Conservation (phyloP, 2,329 filamentous ascomycete species). For the Pseudogymnoascus sp. region DNA sequence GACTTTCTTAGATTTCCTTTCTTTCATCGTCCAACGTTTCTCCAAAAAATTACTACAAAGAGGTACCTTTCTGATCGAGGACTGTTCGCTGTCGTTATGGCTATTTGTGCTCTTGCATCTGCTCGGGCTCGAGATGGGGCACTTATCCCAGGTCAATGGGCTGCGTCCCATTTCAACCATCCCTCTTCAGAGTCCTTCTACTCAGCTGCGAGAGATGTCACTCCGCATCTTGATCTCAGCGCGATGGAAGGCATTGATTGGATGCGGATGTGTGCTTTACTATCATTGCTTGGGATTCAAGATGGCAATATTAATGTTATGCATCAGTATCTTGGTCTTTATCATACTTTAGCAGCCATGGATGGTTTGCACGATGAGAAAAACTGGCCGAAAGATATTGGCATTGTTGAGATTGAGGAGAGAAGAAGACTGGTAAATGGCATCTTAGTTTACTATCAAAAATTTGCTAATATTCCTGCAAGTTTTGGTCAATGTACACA, state of each 20-base stretch:
- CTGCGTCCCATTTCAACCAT: constrained; percentile 25
- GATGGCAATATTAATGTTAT: constrained; percentile 40
- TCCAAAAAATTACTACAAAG: constrained; percentile 31
- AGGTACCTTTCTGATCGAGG: constrained; percentile 34
- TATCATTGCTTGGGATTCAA: constrained; percentile 44
- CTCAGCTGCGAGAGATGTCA: constrained; percentile 33
- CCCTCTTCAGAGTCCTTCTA: constrained; percentile 37
- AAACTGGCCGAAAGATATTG: constrained; percentile 41
- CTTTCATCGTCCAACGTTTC: constrained; percentile 40
- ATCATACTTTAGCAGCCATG: constrained; percentile 41
- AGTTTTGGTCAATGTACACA: constrained; percentile 51
- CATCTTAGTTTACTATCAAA: neutral
- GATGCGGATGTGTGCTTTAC: constrained; percentile 39
- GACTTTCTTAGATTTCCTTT: constrained; percentile 35
- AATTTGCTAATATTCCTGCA: constrained; percentile 10
- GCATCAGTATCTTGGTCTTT: constrained; percentile 43
- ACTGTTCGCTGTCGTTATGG: constrained; percentile 44
- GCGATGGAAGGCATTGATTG: constrained; percentile 31
- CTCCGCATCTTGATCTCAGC: constrained; percentile 30
- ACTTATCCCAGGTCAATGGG: constrained; percentile 31
- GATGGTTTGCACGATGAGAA: constrained; percentile 45
- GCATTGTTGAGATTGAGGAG: constrained; percentile 40
- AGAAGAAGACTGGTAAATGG: constrained; percentile 37
- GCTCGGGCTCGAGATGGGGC: constrained; percentile 43
- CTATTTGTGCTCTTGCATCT: constrained; percentile 41